phyloP scores from a whole-genome alignment of 257 asterid species.

The Knoxia roxburghii region DNA sequence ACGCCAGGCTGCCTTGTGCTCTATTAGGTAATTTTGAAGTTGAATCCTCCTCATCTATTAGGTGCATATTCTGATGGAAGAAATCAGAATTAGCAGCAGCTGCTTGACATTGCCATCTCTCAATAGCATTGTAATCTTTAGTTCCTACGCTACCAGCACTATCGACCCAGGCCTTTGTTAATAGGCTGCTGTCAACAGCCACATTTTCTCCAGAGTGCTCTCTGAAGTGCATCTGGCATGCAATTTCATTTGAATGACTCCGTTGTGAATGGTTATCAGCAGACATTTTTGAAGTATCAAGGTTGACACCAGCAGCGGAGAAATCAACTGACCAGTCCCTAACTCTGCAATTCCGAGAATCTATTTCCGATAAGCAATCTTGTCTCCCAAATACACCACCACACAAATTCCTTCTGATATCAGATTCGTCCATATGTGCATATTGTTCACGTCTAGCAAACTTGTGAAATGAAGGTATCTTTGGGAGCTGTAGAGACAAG shows the following conservation, averaged over 20 bases:
- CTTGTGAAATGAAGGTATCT: constrained; percentile 91
- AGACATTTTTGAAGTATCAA: constrained; percentile 57
- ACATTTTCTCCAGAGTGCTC: constrained; percentile 93
- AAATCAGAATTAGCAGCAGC: constrained; percentile 94
- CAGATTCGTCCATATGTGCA: constrained; percentile 62
- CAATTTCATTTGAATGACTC: constrained; percentile 74
- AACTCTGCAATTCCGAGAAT: constrained; percentile 95
- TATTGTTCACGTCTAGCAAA: constrained; percentile 89
- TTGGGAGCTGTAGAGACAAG: constrained; percentile 62
- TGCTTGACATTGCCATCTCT: constrained; percentile 99
- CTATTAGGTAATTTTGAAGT: constrained; percentile 40
- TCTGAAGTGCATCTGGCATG: constrained; percentile 54
- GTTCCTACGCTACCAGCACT: constrained; percentile 78
- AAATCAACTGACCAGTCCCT: constrained; percentile 99
- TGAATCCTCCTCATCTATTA: constrained; percentile 84
- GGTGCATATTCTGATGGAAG: constrained; percentile 50
- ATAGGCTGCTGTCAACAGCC: constrained; percentile 70
- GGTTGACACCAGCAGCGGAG: constrained; percentile 85
- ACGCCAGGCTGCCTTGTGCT: constrained; percentile 42
- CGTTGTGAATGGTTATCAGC: constrained; percentile 62
- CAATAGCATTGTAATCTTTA: constrained; percentile 92
- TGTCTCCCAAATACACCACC: constrained; percentile 69
- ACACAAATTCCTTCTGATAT: constrained; percentile 66
- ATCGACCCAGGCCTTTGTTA: constrained; percentile 98
- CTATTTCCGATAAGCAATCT: constrained; percentile 91